Percentiles rank a stretch among this genome's conserved stretches.
phyloP scores from a whole-genome alignment of 805 yeast species.

The Yamadazyma olivae region DNA sequence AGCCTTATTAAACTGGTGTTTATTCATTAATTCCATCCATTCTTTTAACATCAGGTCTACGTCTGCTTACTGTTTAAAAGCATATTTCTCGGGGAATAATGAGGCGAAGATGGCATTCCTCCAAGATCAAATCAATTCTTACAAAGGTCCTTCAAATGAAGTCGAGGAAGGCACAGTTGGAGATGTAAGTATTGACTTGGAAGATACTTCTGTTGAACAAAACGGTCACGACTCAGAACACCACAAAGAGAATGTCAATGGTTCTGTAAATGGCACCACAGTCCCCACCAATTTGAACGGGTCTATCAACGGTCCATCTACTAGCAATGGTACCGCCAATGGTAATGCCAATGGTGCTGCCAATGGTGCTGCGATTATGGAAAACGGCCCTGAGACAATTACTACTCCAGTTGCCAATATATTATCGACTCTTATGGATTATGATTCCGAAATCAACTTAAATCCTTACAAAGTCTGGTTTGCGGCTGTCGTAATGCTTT shows the following conservation, averaged over 20 bases:
- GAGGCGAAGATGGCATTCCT: slow-evolving; percentile 63
- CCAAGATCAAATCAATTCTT: slow-evolving; percentile 56
- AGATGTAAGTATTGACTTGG: slow-evolving; percentile 5
- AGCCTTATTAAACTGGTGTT: slow-evolving; percentile 80
- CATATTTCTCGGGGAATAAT: slow-evolving; percentile 63
- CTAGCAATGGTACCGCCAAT: neutral
- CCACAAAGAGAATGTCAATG: no score
- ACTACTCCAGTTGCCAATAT: slow-evolving; percentile 52
- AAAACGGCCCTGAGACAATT: neutral
- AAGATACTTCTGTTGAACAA: slow-evolving; percentile 2
- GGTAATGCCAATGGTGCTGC: neutral
- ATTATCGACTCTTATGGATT: slow-evolving; percentile 68
- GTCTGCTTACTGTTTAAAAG: slow-evolving; percentile 60
- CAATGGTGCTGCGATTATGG: neutral
- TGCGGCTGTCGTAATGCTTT: slow-evolving; percentile 62
- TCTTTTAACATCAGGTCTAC: slow-evolving; percentile 78
- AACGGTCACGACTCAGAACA: no score
- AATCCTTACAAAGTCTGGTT: slow-evolving; percentile 92
- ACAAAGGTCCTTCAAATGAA: slow-evolving; percentile 12
- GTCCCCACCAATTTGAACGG: no score
- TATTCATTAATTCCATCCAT: slow-evolving; percentile 78
- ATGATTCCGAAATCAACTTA: slow-evolving; percentile 57
- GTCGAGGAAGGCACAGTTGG: slow-evolving; percentile 6
- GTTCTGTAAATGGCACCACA: neutral
- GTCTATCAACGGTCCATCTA: neutral